Percentiles rank a stretch among this genome's conserved stretches.
Conservation (phyloP, 768 basidiomycete genomes). For the Mycena galopus region DNA sequence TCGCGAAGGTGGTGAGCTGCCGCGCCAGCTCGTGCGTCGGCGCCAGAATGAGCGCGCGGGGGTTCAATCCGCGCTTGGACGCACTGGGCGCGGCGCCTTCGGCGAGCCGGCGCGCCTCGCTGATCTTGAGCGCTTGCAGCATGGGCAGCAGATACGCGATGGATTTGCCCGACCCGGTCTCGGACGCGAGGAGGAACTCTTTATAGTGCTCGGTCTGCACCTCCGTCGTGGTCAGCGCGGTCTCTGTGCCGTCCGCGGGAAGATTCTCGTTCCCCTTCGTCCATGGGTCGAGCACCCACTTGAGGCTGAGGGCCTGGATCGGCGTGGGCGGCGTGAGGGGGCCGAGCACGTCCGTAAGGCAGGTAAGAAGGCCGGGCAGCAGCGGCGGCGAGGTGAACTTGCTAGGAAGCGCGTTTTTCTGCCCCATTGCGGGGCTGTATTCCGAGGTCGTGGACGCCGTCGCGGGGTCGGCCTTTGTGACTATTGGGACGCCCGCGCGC, state of each 20-base stretch:
- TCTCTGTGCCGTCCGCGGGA: background rate
- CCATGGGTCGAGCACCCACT: slow-evolving; percentile 64
- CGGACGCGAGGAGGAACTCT: slow-evolving; percentile 82
- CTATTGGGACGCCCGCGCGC: slow-evolving; percentile 31
- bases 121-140: slow-evolving; percentile 78
- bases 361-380: slow-evolving; percentile 71
- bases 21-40: slow-evolving; percentile 92
- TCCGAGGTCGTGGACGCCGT: slow-evolving; percentile 23
- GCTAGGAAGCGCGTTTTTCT: slow-evolving; percentile 45
- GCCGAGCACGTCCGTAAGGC: slow-evolving; percentile 71
- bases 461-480: slow-evolving; percentile 29
- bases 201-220: slow-evolving; percentile 44
- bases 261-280: slow-evolving; percentile 18
- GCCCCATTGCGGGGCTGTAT: slow-evolving; percentile 32
- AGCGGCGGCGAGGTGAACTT: slow-evolving; percentile 79
- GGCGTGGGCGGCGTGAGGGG: slow-evolving; percentile 71
- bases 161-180: slow-evolving; percentile 94
- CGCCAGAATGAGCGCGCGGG: slow-evolving; percentile 84
- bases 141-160: slow-evolving; percentile 91
- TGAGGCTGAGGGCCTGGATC: slow-evolving; percentile 83
- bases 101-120: slow-evolving; percentile 21
- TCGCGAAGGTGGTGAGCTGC: slow-evolving; percentile 82
- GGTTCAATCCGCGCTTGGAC: slow-evolving; percentile 59
- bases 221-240: slow-evolving; percentile 8
- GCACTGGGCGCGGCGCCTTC: slow-evolving; percentile 20